Percentiles rank a stretch among this genome's conserved stretches.
Conservation (phyloP, 2,329 filamentous ascomycete genomes). For the Alternaria sp. region DNA sequence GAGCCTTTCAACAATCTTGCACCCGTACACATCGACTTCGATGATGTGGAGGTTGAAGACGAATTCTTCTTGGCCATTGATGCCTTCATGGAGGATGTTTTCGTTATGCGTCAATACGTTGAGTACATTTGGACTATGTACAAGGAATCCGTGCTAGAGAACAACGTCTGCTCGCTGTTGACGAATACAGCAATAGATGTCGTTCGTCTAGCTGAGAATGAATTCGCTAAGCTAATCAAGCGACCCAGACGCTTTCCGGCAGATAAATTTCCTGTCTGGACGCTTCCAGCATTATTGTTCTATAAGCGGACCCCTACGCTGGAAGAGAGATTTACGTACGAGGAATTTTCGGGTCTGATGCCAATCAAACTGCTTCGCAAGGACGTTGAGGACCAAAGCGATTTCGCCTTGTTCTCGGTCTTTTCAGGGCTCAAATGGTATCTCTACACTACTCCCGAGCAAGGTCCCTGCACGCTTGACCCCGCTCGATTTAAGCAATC, state of each 20-base stretch:
- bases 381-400: neutral
- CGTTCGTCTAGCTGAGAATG: neutral
- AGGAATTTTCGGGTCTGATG: too few relatives aligned
- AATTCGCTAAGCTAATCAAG: accelerated
- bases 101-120: neutral
- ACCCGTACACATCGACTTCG: neutral
- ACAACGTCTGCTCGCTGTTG: neutral
- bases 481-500: too few relatives aligned
- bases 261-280: neutral
- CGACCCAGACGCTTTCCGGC: neutral
- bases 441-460: too few relatives aligned
- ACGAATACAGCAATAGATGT: neutral
- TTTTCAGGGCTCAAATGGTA: neutral
- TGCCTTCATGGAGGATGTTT: neutral
- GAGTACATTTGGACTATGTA: neutral
- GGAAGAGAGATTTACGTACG: too few relatives aligned
- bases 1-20: neutral
- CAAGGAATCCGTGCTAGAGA: neutral
- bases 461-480: too few relatives aligned
- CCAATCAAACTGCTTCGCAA: accelerated
- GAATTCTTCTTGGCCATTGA: neutral
- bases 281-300: accelerated
- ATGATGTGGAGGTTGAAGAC: neutral
- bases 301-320: neutral
- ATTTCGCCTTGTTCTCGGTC: neutral